Conservation (phyloP, 306 rosid genomes). For the peach (Prunus persica) region DNA sequence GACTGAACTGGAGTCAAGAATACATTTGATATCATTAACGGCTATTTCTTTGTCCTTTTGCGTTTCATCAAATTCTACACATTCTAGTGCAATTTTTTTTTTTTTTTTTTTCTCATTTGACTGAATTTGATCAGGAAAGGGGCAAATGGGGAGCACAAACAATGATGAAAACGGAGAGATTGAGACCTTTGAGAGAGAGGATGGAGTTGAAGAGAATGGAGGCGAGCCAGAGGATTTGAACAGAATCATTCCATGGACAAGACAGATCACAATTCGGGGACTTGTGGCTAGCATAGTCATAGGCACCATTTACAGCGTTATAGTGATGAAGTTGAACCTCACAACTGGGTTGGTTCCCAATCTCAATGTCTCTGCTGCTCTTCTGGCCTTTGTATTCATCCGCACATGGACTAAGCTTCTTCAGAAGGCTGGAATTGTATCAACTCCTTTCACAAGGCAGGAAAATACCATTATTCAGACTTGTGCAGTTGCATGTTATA, state of each 20-base stretch:
- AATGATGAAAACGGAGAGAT: constrained; percentile 45
- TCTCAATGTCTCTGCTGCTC: constrained; percentile 95
- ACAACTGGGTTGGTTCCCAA: constrained; percentile 97
- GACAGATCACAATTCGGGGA: constrained; percentile 80
- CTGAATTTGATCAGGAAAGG: constrained; percentile 18
- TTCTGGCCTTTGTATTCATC: constrained; percentile 87
- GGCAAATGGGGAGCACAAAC: constrained; percentile 36
- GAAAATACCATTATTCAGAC: constrained; percentile 95
- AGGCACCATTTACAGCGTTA: constrained; percentile 78
- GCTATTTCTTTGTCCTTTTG: not conserved
- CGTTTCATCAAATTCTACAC: not conserved
- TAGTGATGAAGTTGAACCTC: constrained; percentile 88
- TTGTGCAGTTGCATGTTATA: constrained; percentile 96
- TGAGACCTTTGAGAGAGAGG: constrained; percentile 33
- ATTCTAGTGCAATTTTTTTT: not conserved
- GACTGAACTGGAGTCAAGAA: not conserved
- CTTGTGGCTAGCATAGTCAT: constrained; percentile 61
- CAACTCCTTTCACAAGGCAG: constrained; percentile 83
- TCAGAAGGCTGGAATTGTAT: constrained; percentile 66
- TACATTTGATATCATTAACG: not conserved
- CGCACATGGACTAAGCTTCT: constrained; percentile 78
- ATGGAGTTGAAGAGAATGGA: constrained; percentile 40
- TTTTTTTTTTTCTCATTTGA: not conserved
- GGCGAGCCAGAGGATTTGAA: constrained; percentile 44
- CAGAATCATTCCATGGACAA: constrained; percentile 65